Evolutionary conservation across 1,284 basidiomycete genomes (phyloP).

Genomic region (Thelephora terrestris): DNA sequence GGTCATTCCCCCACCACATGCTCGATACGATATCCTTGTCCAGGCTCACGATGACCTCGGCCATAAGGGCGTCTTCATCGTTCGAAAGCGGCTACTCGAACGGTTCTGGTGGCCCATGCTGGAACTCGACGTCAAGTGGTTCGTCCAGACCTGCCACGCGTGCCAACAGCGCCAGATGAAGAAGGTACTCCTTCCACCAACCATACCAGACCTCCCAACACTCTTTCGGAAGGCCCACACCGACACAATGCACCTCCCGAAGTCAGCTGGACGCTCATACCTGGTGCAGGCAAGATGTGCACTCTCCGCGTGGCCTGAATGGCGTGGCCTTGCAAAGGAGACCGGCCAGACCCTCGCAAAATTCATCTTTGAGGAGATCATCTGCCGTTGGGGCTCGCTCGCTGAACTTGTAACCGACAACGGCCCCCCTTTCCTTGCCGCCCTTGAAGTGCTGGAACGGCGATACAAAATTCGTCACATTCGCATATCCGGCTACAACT

Average conservation of each 20-base stretch:
- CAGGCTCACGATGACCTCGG: slow-evolving; percentile 18
- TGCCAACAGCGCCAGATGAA: slow-evolving; percentile 23
- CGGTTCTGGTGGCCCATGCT: slow-evolving; percentile 23
- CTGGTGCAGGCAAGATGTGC: slow-evolving; percentile 19
- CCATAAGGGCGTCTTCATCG: too few species aligned
- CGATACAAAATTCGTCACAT: slow-evolving; percentile 20
- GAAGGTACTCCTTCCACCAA: slow-evolving; percentile 23
- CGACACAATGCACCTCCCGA: slow-evolving; percentile 22
- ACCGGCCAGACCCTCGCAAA: slow-evolving; percentile 13
- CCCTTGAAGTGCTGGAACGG: slow-evolving; percentile 13
- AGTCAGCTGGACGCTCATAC: slow-evolving; percentile 13
- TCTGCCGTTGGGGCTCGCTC: slow-evolving; percentile 20
- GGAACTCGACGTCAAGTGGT: slow-evolving; percentile 21
- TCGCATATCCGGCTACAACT: too few species aligned
- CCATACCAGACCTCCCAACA: slow-evolving; percentile 14
- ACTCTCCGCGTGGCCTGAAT: slow-evolving; percentile 20
- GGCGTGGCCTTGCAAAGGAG: slow-evolving; percentile 8
- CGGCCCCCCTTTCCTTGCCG: slow-evolving; percentile 21
- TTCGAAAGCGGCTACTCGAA: too few species aligned
- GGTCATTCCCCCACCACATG: slow-evolving; percentile 7
- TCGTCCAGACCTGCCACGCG: slow-evolving; percentile 25
- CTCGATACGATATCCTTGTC: slow-evolving; percentile 4
- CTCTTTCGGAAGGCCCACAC: slow-evolving; percentile 18
- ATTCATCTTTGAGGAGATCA: slow-evolving; percentile 23
- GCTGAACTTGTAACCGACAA: slow-evolving; percentile 19